phyloP scores from a whole-genome alignment of 495 filamentous ascomycete species.

The Aspergillus saccharolyticus region DNA sequence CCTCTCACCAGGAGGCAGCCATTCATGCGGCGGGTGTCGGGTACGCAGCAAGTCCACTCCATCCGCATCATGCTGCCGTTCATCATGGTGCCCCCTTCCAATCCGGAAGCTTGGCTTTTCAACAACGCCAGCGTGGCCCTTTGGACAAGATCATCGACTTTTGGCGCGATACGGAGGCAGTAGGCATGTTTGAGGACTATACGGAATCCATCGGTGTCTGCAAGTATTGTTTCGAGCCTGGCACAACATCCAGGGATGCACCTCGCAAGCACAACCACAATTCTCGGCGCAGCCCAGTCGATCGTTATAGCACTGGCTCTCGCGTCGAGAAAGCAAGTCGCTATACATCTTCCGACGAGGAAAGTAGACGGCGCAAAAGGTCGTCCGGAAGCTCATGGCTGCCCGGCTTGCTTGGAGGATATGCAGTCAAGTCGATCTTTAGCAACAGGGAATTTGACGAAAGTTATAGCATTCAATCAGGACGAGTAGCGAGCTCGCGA shows the following conservation, averaged over 20 bases:
- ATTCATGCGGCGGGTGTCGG: conserved; percentile 43
- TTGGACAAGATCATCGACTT: conserved; percentile 56
- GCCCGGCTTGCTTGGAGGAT: conserved; percentile 50
- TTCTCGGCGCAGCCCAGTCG: conserved; percentile 37
- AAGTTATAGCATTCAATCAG: conserved; percentile 52
- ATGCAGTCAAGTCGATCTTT: conserved; percentile 51
- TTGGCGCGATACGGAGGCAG: conserved; percentile 63
- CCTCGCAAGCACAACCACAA: conserved; percentile 60
- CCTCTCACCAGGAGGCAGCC: conserved; percentile 30
- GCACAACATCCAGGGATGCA: conserved; percentile 53
- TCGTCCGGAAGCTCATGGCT: conserved; percentile 45
- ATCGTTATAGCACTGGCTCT: conserved; percentile 42
- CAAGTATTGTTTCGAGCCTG: conserved; percentile 62
- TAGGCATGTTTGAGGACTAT: conserved; percentile 68
- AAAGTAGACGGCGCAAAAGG: conserved; percentile 42
- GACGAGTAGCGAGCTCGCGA: conserved; percentile 28
- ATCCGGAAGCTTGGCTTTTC: conserved; percentile 36
- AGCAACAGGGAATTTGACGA: conserved; percentile 53
- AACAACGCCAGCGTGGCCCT: conserved; percentile 48
- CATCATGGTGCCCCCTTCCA: conserved; percentile 21
- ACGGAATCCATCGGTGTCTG: conserved; percentile 69
- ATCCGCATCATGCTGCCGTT: conserved; percentile 20
- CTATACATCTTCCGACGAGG: conserved; percentile 53
- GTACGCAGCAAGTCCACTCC: conserved; percentile 35
- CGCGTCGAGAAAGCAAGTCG: conserved; percentile 54